Percentiles rank a stretch among this genome's conserved stretches.
These are phyloP conservation scores for Boletales sp. DNA, from an alignment of 768 basidiomycete species.

Conservation along the genomic window DNA sequence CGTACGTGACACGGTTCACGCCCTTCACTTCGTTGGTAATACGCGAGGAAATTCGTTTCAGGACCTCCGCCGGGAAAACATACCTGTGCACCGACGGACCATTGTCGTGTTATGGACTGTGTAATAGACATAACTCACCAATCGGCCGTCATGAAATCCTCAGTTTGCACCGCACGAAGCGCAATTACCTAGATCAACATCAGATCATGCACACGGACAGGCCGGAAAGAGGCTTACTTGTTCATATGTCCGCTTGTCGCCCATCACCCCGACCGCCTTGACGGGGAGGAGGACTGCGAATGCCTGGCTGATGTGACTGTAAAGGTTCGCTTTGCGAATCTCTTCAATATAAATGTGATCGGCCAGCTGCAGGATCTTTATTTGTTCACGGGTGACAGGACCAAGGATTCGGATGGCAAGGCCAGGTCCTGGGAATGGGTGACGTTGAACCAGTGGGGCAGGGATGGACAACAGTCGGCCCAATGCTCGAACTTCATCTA, in stretches of 20 bases:
- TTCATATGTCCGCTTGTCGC: conserved; percentile 94
- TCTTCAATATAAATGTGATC: conserved; percentile 98
- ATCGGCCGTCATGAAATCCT: conserved; percentile 99
- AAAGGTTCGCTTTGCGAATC: conserved; percentile 88
- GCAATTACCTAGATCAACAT: conserved; percentile 70
- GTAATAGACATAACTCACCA: conserved; percentile 52
- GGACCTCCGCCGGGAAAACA: conserved; percentile 88
- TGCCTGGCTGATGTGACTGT: conserved; percentile 92
- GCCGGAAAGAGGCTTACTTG: conserved; percentile 47
- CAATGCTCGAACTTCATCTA: conserved; percentile 94
- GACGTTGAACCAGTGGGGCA: conserved; percentile 87
- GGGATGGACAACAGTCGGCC: conserved; percentile 91
- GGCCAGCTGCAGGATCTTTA: conserved; percentile 84
- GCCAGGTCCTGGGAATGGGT: conserved; percentile 98
- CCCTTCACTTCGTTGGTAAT: conserved; percentile 98
- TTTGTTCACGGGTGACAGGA: conserved; percentile 90
- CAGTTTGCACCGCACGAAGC: conserved; percentile 92
- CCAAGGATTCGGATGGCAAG: conserved; percentile 98
- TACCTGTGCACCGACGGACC: conserved; percentile 52
- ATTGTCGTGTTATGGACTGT: not conserved
- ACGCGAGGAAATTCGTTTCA: conserved; percentile 89
- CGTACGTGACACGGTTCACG: conserved; percentile 94
- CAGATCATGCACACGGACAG: not conserved
- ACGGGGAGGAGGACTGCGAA: conserved; percentile 96
- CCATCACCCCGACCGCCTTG: conserved; percentile 96